Percentiles rank a stretch among this genome's conserved stretches.
Evolutionary conservation across 2,329 filamentous ascomycete species (phyloP).

Genomic region (Byssochlamys sp.): DNA sequence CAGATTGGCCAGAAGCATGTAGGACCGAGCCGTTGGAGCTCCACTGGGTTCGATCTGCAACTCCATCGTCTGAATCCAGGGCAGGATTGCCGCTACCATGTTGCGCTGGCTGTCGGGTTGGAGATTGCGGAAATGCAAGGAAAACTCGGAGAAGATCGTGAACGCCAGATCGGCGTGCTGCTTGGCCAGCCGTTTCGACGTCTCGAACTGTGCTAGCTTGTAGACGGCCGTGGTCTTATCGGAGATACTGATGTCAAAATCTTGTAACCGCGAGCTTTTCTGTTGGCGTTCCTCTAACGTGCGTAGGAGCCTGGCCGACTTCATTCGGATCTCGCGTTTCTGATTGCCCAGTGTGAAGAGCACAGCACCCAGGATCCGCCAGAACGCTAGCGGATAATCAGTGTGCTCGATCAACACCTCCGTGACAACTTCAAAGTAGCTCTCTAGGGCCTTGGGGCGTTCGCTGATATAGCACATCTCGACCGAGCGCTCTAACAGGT

Average conservation of each 20-base stretch:
- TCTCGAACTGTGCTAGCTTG: slow-evolving; percentile 93
- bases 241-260: slow-evolving; percentile 95
- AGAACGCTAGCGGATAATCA: slow-evolving; percentile 77
- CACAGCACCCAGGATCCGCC: slow-evolving; percentile 79
- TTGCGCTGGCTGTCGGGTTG: slow-evolving; percentile 77
- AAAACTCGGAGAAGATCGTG: slow-evolving; percentile 91
- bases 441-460: slow-evolving; percentile 72
- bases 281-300: slow-evolving; percentile 73
- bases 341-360: slow-evolving; percentile 90
- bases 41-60: slow-evolving; percentile 85
- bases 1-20: slow-evolving; percentile 87
- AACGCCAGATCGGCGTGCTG: slow-evolving; percentile 85
- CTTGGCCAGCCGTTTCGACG: slow-evolving; percentile 78
- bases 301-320: slow-evolving; percentile 71
- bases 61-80: slow-evolving; percentile 92
- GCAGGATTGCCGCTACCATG: slow-evolving; percentile 84
- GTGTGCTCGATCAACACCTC: slow-evolving; percentile 74
- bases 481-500: slow-evolving; percentile 80
- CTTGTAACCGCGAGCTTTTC: slow-evolving; percentile 82
- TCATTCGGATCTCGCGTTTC: slow-evolving; percentile 76
- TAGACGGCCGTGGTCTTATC: slow-evolving; percentile 98
- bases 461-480: slow-evolving; percentile 81
- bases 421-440: slow-evolving; percentile 87
- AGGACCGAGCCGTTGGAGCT: slow-evolving; percentile 79
- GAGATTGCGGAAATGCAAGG: slow-evolving; percentile 80